phyloP scores from a whole-genome alignment of 2,329 filamentous ascomycete genomes.

The Penicillium sp. region DNA sequence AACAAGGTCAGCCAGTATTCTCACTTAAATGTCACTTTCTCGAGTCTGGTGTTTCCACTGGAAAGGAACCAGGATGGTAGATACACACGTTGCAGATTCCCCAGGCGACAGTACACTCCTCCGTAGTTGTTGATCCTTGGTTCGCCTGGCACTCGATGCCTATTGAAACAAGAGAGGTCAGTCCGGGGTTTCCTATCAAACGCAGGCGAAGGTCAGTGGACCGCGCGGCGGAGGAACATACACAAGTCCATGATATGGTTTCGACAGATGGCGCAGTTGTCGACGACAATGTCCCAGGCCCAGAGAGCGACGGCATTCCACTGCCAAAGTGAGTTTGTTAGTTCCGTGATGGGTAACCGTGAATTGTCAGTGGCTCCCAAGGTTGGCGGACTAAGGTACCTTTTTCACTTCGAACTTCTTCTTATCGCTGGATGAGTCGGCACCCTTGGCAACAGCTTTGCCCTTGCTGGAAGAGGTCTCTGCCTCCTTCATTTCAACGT shows the following conservation, averaged over 20 bases:
- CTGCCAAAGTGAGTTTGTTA: conserved; percentile 41
- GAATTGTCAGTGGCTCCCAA: conserved; percentile 2
- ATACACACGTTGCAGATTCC: conserved; percentile 91
- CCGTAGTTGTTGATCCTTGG: conserved; percentile 91
- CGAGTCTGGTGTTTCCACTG: too few relatives aligned
- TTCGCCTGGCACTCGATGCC: conserved; percentile 98
- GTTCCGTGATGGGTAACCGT: conserved; percentile 10
- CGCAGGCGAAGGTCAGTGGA: too few relatives aligned
- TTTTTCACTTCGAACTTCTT: conserved; percentile 99
- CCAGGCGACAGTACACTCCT: conserved; percentile 98
- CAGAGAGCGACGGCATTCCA: conserved; percentile 98
- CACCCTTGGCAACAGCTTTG: conserved; percentile 51
- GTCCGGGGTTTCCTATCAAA: too few relatives aligned
- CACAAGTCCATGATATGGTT: conserved; percentile 99
- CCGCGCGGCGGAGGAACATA: conserved; percentile 38
- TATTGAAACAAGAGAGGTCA: conserved; percentile 31
- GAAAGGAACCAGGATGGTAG: background rate
- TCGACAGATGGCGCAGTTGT: conserved; percentile 98
- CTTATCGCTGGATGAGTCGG: conserved; percentile 58
- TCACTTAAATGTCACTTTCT: background rate
- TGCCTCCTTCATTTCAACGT: conserved; percentile 92
- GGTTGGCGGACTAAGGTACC: conserved; percentile 48
- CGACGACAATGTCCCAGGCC: conserved; percentile 99
- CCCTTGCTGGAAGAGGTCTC: conserved; percentile 49
- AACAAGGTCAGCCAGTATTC: conserved; percentile 5